Evolutionary conservation across 495 filamentous ascomycete species (phyloP), one percentile per base, ranked within the genome.

Genomic region (Talaromyces stipitatus): DNA sequence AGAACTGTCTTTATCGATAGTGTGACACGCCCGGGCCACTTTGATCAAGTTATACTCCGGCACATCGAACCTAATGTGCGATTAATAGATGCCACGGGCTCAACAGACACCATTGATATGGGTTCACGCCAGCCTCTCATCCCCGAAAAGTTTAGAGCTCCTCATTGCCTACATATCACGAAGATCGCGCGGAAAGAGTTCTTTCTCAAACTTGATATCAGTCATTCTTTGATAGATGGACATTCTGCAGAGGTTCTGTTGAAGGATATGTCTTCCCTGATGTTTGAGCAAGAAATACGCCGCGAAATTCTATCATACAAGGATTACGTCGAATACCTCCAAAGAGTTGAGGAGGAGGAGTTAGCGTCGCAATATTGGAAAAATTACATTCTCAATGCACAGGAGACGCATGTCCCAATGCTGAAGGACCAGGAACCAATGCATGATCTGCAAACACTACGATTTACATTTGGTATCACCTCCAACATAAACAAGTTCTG

Each of bases 1-100:
- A 70, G 80, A 9, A 82, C 80, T 0, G 63, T 81, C 0, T 82
- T 83, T 43, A 69, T 72, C 8, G 68, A 79, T 50, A 79, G 68
- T 47, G 60, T 69, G 24, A 61, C 62, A 7, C 59, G 64, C 2
- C 64, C 68, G 16, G 70, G 67, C 28, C 58, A 63, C 1, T 68
- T 69, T 57, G 66, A 72, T 50, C 74, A 77, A 59, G 62, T 73
- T 7, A 71, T 76, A 18, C 57, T 70, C 46, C 73, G 57, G 59
- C 59, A 64, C 1, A 50, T 66, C 2, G 11, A 24, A 7, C 61
- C 63, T 2, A 54, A 33, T 9, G 55, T 63, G 7, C 28, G 18
- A 4, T 18, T 54, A 12, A 28, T 54, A 50, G 47, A 50, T 10
- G 24, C 18, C 8, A 50, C 18, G 0, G 22, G 22, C 8, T 24